phyloP scores from a whole-genome alignment of 768 basidiomycete species.

The Xerocomellus amylosporus region DNA sequence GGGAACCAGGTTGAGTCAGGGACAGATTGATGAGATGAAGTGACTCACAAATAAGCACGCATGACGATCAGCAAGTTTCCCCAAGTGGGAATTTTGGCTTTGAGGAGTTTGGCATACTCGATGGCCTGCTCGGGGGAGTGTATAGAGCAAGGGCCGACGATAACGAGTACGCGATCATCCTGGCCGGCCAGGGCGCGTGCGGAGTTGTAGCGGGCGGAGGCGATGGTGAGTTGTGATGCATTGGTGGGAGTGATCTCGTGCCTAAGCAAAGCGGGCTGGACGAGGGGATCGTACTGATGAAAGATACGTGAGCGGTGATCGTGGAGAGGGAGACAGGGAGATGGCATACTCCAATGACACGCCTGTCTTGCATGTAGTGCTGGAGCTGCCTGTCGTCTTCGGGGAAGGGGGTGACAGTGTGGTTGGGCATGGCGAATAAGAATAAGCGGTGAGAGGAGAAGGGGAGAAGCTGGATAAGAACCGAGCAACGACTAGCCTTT shows the following conservation, averaged over 20 bases:
- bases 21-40: not conserved
- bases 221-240: slow-evolving; percentile 70
- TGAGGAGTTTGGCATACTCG: slow-evolving; percentile 75
- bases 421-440: slow-evolving; percentile 21
- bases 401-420: slow-evolving; percentile 61
- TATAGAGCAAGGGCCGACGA: slow-evolving; percentile 96
- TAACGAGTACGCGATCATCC: slow-evolving; percentile 83
- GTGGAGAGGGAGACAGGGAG: not conserved
- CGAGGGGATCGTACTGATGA: slow-evolving; percentile 87
- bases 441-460: not conserved
- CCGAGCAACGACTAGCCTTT: slow-evolving; percentile 12
- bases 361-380: slow-evolving; percentile 76
- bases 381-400: slow-evolving; percentile 62
- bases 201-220: slow-evolving; percentile 71
- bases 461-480: slow-evolving; percentile 1
- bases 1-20: slow-evolving; percentile 36
- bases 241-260: slow-evolving; percentile 76
- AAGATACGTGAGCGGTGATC: slow-evolving; percentile 12
- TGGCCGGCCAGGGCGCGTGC: slow-evolving; percentile 79
- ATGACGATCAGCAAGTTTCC: slow-evolving; percentile 87
- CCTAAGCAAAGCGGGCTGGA: slow-evolving; percentile 87
- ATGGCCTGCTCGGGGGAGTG: slow-evolving; percentile 85
- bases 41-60: slow-evolving; percentile 94
- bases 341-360: slow-evolving; percentile 68
- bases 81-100: slow-evolving; percentile 61